Base-by-base conservation (phyloP, 2,329 filamentous ascomycete species). In the Daldinia sp. region DNA sequence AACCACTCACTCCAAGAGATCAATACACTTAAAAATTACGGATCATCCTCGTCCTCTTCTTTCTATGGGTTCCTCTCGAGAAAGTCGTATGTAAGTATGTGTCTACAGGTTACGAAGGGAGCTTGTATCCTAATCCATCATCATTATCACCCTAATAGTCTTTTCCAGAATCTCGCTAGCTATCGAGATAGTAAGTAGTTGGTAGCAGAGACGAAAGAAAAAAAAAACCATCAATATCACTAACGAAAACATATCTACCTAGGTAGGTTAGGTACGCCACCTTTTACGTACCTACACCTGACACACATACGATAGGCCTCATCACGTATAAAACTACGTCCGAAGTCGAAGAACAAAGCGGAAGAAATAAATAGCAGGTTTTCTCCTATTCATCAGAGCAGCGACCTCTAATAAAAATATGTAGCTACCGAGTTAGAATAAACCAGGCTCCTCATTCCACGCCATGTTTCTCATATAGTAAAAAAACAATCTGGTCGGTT, bases 391-490 rank as follows among this genome's bases (percentile, higher is more conserved):
- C 33, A 54, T 54, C 30, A 26, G 51, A 54, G 33, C 10, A 35
- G n/a, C 18, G 12, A 23, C 51, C 30, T 54, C 33, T 37, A 54
- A 12, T 39, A 39, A 26, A 39, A 39, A 20, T 54, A 54, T 10
- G 33, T 33, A 37, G 10, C 51, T n/a, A 39, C 30, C 51, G 30
- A 54, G 33, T 54, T 54, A 37, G 51, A 35, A 54, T 20, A 37
- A 37, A 54, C 51, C 33, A 54, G 51, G 15, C 33, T 10, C 33
- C 33, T 39, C 28, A 28, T 18, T 35, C 48, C 48, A 35, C 28
- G 15, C 15, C 48, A 62, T 59, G 20, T 55, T 54, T 50, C 56
- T 64, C 48, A 15, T 48, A 56, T 41, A 60, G 65, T 65, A 55
- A 57, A 61, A 37, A 39, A 39, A 35, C 41, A 53, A 53, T 54